Conservation (phyloP, 2,329 filamentous ascomycete genomes). For the Cytospora chrysosperma region DNA sequence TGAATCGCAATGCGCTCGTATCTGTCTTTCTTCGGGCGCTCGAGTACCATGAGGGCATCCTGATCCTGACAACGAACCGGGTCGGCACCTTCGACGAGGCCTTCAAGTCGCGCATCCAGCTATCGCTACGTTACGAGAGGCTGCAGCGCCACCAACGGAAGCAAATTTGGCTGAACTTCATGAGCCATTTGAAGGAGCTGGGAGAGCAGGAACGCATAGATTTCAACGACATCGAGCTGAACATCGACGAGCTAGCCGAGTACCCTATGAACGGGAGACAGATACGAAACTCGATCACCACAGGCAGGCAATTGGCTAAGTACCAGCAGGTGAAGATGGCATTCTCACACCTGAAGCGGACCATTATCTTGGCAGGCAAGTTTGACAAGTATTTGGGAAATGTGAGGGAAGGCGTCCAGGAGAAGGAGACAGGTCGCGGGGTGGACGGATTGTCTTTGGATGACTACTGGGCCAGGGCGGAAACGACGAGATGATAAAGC, state of each 20-base stretch:
- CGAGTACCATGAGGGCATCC: constrained; percentile 38
- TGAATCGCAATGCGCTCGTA: constrained; percentile 24
- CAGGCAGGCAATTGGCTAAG: constrained; percentile 31
- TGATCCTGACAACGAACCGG: constrained; percentile 43
- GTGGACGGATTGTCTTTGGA: neutral
- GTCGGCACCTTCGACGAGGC: constrained; percentile 43
- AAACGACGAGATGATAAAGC: neutral
- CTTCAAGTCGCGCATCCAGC: constrained; percentile 39
- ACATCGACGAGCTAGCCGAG: constrained; percentile 33
- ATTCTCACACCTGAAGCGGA: constrained; percentile 1
- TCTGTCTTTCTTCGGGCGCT: constrained; percentile 37
- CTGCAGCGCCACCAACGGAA: constrained; percentile 28
- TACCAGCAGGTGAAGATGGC: neutral
- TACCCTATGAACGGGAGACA: constrained; percentile 42
- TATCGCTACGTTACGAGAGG: constrained; percentile 34
- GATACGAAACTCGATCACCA: constrained; percentile 40
- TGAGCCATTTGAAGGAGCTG: neutral
- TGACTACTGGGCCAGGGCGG: neutral
- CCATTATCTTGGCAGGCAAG: neutral
- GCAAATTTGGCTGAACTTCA: constrained; percentile 33
- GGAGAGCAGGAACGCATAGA: neutral
- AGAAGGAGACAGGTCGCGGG: neutral
- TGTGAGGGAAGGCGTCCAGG: neutral
- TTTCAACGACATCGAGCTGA: constrained; percentile 24
- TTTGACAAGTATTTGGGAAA: constrained; percentile 13